Base-by-base conservation (phyloP, 1,284 basidiomycete genomes). In the Pisolithus thermaeus region DNA sequence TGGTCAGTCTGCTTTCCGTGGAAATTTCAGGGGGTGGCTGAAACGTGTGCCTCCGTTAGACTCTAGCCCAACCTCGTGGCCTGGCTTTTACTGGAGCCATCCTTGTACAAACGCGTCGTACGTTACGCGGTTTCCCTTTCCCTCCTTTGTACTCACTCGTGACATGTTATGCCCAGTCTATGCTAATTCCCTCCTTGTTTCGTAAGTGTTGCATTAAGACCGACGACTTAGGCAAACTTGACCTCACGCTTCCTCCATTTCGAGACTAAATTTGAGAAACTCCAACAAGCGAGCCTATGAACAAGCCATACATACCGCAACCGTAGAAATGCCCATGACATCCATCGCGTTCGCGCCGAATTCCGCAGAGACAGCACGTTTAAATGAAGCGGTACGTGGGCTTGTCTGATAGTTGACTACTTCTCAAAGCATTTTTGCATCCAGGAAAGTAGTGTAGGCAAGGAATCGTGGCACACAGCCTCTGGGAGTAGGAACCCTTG, bases 91-190 rank as follows among this genome's bases (percentile, higher is more conserved):
- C 56, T n/a, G 55, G 63, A 32, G 25, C 55, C 8, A 38, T 65
- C 14, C 54, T 65, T 41, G 9, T 68, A 30, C 66, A 68, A 53
- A 57, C 63, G n/a, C 61, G 61, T 42, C 54, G 63, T 65, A 49
- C 38, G 63, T 61, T 22, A 35, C 11, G 12, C 14, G 1, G 32
- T 14, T 35, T n/a, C 8, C 36, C 40, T 35, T 3, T 25, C 27
- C 20, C 2, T 32, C 36, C 43, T 12, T 27, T 38, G 12, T 27
- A 14, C 22, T 28, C 6, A 42, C 37, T 46, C 46, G 7, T 20
- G 18, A 6, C 9, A 52, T 37, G 32, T 40, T 7, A 4, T 22
- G 9, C 18, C 36, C 18, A 62, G 63, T 64, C 11, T 64, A 64
- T 7, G 61, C 63, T 46, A 64, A 64, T 46, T 65, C 63, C 18